Evolutionary conservation across 768 basidiomycete species (phyloP), one percentile per base, ranked within the genome.

Genomic region (Hypholoma fasciculare): DNA sequence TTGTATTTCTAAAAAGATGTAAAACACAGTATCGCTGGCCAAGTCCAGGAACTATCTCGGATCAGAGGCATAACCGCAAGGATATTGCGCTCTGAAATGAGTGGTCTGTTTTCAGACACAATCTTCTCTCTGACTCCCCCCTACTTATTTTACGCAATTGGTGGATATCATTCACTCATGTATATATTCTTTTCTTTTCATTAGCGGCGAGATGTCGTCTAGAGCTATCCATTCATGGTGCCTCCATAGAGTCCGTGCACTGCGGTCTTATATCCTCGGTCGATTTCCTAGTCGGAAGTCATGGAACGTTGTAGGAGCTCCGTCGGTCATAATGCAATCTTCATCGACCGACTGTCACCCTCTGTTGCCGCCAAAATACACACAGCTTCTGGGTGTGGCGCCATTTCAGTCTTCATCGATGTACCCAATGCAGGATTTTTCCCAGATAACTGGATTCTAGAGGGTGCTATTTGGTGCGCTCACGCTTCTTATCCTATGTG

Each of bases 91-190:
- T 64, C 52, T 58, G 54, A 58, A 49, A 60, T 59, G 63, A 64
- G 39, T 14, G 26, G 58, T 56, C 57, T 60, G 44, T 37, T 62
- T 47, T 49, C 50, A 64, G 61, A 57, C 63, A 44, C 36, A 58
- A 64, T 64, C 63, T 64, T 64, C 63, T 64, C 63, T 64, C 63
- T 64, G 63, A 64, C 34, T 13, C 37, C 17, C 19, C 40, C 13
- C 13, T 17, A 42, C 19, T 4, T 46, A 6, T 7, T 34, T 34
- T 9, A 34, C 19, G 20, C 40, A 44, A 13, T 20, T 43, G 16
- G 2, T 47, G 14, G 8, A 6, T 39, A 43, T 17, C 49, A 23
- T 20, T 27, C 14, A 11, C 49, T 54, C 23, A 47, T 40, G 13
- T 3, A n/a, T 7, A 23, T 34, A 34, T 34, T n/a, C 26, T 16